A percentile compares a stretch with the other conserved stretches of the same genome.
Conservation (phyloP, 2,329 filamentous ascomycete genomes). For the Ambrosiella cleistominuta region DNA sequence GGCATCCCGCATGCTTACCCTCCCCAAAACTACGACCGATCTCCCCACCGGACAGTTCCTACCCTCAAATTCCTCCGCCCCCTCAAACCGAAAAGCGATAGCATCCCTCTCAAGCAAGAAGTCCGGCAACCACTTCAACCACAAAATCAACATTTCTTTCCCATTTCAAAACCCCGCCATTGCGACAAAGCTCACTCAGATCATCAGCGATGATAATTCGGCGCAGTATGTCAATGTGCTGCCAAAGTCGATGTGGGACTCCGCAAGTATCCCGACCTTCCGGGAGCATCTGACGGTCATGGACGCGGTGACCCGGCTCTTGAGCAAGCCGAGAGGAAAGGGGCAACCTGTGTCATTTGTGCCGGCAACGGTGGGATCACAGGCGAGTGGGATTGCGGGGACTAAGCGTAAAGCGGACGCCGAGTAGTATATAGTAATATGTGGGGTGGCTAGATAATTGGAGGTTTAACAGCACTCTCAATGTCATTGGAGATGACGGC, state of each 20-base stretch:
- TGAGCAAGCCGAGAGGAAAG: background rate
- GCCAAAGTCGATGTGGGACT: constrained; percentile 38
- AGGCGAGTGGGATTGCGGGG: background rate
- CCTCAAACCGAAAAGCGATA: background rate
- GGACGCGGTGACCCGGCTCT: background rate
- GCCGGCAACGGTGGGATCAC: background rate
- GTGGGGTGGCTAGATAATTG: background rate
- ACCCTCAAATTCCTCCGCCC: background rate
- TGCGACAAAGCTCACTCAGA: constrained; percentile 45
- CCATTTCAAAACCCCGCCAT: constrained; percentile 56
- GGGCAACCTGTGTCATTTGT: background rate
- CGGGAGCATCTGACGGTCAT: constrained; percentile 16
- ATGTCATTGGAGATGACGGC: too few relatives aligned
- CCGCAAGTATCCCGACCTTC: constrained; percentile 27
- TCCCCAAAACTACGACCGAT: constrained; percentile 54
- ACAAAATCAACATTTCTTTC: constrained; percentile 47
- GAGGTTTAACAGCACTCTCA: constrained; percentile 1
- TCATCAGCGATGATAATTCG: constrained; percentile 20
- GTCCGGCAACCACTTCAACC: constrained; percentile 62
- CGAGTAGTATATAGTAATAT: background rate
- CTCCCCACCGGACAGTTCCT: constrained; percentile 38
- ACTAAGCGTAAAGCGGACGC: background rate
- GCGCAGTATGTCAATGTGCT: constrained; percentile 50
- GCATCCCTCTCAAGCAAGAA: constrained; percentile 39
- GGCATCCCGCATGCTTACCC: constrained; percentile 51